A percentile compares a stretch with the other conserved stretches of the same genome.
These are phyloP conservation scores for Lantana camara DNA, from an alignment of 257 asterid species.

Conservation along the genomic window DNA sequence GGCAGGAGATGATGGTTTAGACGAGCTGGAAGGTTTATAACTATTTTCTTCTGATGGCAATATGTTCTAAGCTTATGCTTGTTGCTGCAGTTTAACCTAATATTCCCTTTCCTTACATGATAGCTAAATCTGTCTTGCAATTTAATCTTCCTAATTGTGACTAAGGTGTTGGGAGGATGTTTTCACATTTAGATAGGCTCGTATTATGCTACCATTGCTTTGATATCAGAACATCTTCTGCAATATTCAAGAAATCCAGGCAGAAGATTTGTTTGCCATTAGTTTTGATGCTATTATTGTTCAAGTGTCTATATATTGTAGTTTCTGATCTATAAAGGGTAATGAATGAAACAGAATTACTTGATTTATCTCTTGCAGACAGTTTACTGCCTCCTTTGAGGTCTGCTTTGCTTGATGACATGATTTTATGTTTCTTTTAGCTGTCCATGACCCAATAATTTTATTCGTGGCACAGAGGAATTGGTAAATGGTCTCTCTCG, in stretches of 20 bases:
- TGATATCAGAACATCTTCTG: too few relatives aligned
- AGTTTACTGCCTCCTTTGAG: neutral
- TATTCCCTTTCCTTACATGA: neutral
- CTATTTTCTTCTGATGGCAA: neutral
- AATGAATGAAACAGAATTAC: neutral
- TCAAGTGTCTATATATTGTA: neutral
- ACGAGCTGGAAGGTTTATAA: conserved; percentile 77
- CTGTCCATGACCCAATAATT: too few relatives aligned
- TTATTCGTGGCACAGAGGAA: conserved; percentile 61
- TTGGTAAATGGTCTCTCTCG: conserved; percentile 80
- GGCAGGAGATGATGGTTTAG: conserved; percentile 49
- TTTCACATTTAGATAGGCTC: neutral
- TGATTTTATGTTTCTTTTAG: too few relatives aligned
- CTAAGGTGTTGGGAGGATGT: neutral
- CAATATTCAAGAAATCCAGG: too few relatives aligned
- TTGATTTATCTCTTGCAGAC: neutral
- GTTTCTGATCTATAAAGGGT: neutral
- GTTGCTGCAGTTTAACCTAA: neutral
- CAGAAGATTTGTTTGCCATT: neutral
- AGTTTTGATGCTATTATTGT: neutral
- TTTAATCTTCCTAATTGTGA: neutral
- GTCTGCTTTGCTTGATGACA: neutral
- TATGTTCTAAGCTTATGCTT: too few relatives aligned
- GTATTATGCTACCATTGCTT: too few relatives aligned
- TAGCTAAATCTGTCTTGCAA: neutral